A percentile compares a stretch with the other conserved stretches of the same genome.
These are phyloP conservation scores for Raffaelea ambrosiae DNA, from an alignment of 2,329 filamentous ascomycete genomes.

Conservation along the genomic window DNA sequence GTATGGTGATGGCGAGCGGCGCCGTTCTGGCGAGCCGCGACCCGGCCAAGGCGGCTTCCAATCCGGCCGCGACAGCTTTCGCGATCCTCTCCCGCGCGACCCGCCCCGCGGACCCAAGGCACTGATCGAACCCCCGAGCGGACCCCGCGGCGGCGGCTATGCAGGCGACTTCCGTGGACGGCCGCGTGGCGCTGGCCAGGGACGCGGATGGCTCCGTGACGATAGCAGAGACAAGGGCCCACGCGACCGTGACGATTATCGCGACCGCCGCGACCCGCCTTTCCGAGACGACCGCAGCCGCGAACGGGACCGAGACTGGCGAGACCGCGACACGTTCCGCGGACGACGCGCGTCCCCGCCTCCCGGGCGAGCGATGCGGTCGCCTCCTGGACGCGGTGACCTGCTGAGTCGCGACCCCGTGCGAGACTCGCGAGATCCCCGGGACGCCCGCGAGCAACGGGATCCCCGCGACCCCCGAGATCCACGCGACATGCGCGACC, in stretches of 20 bases:
- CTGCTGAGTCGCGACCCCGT: conserved; percentile 46
- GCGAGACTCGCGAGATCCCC: conserved; percentile 55
- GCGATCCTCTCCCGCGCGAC: conserved; percentile 52
- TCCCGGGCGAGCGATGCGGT: conserved; percentile 40
- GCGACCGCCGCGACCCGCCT: conserved; percentile 41
- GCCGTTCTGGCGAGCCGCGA: conserved; percentile 51
- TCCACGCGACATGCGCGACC: conserved; percentile 51
- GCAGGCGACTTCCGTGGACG: conserved; percentile 55
- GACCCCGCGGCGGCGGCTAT: conserved; percentile 60
- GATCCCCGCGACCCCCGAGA: conserved; percentile 17
- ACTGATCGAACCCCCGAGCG: conserved; percentile 59
- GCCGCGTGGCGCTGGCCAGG: conserved; percentile 47
- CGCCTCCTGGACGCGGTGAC: conserved; percentile 39
- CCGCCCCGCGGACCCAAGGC: conserved; percentile 78
- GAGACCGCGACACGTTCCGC: conserved; percentile 45
- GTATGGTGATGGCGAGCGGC: conserved; percentile 57
- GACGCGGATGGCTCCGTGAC: conserved; percentile 52
- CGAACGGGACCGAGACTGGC: conserved; percentile 46
- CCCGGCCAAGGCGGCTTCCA: conserved; percentile 52
- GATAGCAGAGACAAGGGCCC: conserved; percentile 49
- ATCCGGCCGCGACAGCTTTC: conserved; percentile 48
- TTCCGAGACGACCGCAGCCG: conserved; percentile 48
- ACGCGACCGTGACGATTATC: conserved; percentile 53
- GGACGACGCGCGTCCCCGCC: conserved; percentile 53
- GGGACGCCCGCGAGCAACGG: conserved; percentile 23